Evolutionary conservation across 192 early-diverging fungal species (phyloP), one percentile per base, ranked within the genome.

Genomic region (Podila minutissima): DNA sequence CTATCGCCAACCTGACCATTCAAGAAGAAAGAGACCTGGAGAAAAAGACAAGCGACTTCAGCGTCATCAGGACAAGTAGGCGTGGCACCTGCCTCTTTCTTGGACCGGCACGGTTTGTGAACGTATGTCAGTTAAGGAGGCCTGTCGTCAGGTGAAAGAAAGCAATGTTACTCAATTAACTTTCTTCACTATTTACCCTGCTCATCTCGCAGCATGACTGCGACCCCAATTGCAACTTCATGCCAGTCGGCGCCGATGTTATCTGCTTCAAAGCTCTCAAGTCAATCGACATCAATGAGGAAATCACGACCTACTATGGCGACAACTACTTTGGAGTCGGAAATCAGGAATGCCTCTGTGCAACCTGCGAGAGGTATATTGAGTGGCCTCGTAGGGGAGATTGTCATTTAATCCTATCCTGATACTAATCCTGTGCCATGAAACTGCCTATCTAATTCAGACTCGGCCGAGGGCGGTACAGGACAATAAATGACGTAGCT

Each of bases 51-150:
- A 79, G 82, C 46, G 89, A 90, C 63, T 87, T 90, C 79, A 48
- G 84, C 85, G 83, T 86, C 75, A 72, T 88, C 82, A 41, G 73
- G 61, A 64, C 74, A 3, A 74, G 85, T 22, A 83, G 86, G 38
- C 68, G 81, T 8, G 74, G 83, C 17, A 86, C 76, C 49, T 90
- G 86, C 60, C 71, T 91, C 22, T 90, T 90, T 59, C 74, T 91
- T 5, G 90, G 90, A 17, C 90, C 90, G 22, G 90, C 88, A 5
- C 82, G 90, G 26, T 91, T 91, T 75, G 87, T 91, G 12, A 91
- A 91, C 59, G 87, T 88, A 87, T 76, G 81, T 48, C 46, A 50
- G 4, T 20, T 12, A 15, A 35, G 33, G 37, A 69, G 29, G 22
- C 12, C 35, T 46, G 62, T 69, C 49, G 20, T 70, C 22, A n/a